Conservation (phyloP, 305 asterid species). For the Fraxinus angustifolia region DNA sequence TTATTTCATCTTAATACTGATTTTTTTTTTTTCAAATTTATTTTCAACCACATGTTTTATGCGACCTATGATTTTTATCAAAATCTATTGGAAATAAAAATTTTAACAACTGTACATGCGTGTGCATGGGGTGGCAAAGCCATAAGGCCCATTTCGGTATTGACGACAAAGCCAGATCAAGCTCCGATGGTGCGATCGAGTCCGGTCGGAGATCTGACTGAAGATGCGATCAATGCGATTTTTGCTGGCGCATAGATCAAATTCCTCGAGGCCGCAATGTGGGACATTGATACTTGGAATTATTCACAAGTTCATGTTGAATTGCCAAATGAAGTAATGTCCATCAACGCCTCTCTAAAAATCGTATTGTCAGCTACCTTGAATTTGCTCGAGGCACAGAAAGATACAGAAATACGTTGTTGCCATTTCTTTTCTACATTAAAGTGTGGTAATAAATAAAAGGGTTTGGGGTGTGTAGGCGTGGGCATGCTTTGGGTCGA, state of each 20-base stretch:
- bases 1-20: no score
- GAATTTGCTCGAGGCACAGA: slow-evolving; percentile 9
- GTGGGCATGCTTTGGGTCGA: no score
- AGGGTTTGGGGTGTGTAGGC: no score
- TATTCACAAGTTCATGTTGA: background rate
- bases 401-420: background rate
- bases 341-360: slow-evolving; percentile 7
- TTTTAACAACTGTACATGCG: no score
- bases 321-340: slow-evolving; percentile 12
- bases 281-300: background rate
- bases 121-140: no score
- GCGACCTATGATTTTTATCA: no score
- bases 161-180: slow-evolving; percentile 15
- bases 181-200: slow-evolving; percentile 35
- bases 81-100: no score
- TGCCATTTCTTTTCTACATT: no score
- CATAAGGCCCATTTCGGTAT: background rate
- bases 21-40: no score
- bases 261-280: slow-evolving; percentile 18
- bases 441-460: no score
- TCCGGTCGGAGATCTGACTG: slow-evolving; percentile 37
- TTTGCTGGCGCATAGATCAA: background rate
- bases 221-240: slow-evolving; percentile 23
- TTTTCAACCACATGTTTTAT: no score
- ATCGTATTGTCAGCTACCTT: slow-evolving; percentile 21